These are phyloP conservation scores for Ensete ventricosum DNA, from an alignment of 176 grass and related monocot genomes.

Conservation along the genomic window DNA sequence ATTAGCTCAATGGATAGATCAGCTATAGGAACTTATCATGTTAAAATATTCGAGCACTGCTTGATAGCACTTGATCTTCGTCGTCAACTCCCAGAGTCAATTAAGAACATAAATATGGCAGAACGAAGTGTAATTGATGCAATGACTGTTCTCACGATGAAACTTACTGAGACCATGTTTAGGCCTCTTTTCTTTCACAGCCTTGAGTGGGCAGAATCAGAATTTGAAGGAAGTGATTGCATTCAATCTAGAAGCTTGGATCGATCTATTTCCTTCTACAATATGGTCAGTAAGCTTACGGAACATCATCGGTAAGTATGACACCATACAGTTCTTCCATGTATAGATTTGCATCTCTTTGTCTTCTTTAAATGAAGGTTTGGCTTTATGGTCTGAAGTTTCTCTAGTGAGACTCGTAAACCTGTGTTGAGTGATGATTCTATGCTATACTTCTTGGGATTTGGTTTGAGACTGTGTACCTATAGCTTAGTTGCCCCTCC, in stretches of 20 bases:
- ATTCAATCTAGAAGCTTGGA: conserved; percentile 53
- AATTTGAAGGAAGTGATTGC: conserved; percentile 37
- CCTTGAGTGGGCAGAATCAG: conserved; percentile 75
- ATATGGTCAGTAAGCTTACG: conserved; percentile 64
- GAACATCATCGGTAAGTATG: conserved; percentile 63
- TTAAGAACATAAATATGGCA: conserved; percentile 59
- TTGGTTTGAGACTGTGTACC: too few species aligned
- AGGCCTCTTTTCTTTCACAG: conserved; percentile 71
- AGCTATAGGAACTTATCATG: conserved; percentile 71
- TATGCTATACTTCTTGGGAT: too few species aligned
- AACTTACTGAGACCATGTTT: conserved; percentile 85
- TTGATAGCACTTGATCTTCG: conserved; percentile 71
- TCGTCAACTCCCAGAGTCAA: conserved; percentile 37
- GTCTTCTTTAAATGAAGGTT: background rate
- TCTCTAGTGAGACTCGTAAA: too few species aligned
- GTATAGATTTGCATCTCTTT: background rate
- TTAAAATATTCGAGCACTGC: conserved; percentile 80
- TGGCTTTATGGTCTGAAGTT: too few species aligned
- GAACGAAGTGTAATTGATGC: conserved; percentile 71
- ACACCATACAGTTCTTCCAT: background rate
- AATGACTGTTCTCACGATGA: conserved; percentile 64
- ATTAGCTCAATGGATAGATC: conserved; percentile 61
- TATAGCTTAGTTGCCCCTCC: too few species aligned
- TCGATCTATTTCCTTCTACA: conserved; percentile 67
- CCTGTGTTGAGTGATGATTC: too few species aligned